A percentile compares a stretch with the other conserved stretches of the same genome.
Conservation (phyloP, 225 moss, liverwort and hornwort genomes). For the Ulota crispa region DNA sequence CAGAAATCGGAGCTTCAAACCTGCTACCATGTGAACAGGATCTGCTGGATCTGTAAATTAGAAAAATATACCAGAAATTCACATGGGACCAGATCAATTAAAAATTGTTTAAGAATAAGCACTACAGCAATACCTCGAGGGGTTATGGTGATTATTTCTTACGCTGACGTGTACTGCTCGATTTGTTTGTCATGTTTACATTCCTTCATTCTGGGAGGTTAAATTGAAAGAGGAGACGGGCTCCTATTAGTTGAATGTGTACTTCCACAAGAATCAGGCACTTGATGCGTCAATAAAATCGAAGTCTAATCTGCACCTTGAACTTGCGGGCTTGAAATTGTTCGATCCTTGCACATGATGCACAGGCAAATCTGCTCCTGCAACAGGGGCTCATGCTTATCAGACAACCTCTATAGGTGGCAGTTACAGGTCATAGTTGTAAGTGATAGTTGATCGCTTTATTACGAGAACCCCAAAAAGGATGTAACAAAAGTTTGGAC, state of each 20-base stretch:
- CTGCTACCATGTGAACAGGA: slow-evolving; percentile 22
- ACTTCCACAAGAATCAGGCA: background rate
- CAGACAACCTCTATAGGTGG: background rate
- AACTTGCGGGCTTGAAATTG: slow-evolving; percentile 15
- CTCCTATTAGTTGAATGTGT: background rate
- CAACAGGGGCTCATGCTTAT: background rate
- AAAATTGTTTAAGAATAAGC: background rate
- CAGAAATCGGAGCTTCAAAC: background rate
- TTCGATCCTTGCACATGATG: slow-evolving; percentile 12
- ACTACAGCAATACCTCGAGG: background rate
- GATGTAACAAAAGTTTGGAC: background rate
- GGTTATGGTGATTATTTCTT: background rate
- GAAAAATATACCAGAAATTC: background rate
- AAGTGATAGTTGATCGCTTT: background rate
- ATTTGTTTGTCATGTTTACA: background rate
- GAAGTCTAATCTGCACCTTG: background rate
- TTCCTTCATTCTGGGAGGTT: background rate
- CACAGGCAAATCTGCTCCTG: background rate
- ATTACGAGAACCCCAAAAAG: background rate
- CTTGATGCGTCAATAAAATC: background rate
- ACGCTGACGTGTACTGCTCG: background rate
- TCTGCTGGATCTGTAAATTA: slow-evolving; percentile 5
- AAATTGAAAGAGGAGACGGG: slow-evolving; percentile 2
- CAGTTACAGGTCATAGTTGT: background rate
- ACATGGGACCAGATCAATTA: background rate